phyloP scores from a whole-genome alignment of 2,329 filamentous ascomycete species.

The Ceratocystis eucalypticola region DNA sequence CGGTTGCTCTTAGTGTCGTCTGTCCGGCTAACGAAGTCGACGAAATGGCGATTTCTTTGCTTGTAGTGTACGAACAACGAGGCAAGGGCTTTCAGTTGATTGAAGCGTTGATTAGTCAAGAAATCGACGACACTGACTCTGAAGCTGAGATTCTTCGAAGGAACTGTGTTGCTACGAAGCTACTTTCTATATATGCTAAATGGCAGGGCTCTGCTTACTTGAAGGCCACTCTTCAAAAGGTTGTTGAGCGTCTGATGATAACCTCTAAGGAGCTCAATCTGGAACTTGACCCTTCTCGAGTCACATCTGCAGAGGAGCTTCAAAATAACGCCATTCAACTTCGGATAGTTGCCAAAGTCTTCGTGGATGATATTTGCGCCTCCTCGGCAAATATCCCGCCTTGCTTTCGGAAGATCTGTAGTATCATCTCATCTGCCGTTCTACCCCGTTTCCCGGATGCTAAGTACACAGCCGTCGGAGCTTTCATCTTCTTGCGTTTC shows the following conservation, averaged over 20 bases:
- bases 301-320: conserved; percentile 46
- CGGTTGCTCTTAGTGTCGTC: conserved; percentile 49
- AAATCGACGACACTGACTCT: conserved; percentile 56
- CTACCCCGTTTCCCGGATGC: conserved; percentile 51
- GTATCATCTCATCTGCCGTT: conserved; percentile 53
- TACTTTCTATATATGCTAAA: conserved; percentile 57
- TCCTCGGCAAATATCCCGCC: conserved; percentile 48
- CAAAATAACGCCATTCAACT: conserved; percentile 54
- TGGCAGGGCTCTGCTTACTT: conserved; percentile 56
- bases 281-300: conserved; percentile 51
- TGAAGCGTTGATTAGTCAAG: conserved; percentile 53
- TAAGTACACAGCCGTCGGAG: conserved; percentile 58
- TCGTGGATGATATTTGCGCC: conserved; percentile 56
- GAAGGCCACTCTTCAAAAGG: conserved; percentile 50
- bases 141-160: conserved; percentile 54
- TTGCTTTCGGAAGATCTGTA: conserved; percentile 54
- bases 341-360: conserved; percentile 54
- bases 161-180: conserved; percentile 58
- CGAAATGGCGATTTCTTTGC: conserved; percentile 51
- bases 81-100: conserved; percentile 50
- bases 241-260: conserved; percentile 51
- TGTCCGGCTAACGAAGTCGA: conserved; percentile 57
- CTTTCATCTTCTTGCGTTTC: conserved; percentile 58
- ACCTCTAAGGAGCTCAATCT: conserved; percentile 55
- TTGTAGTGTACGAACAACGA: conserved; percentile 57